A percentile compares a stretch with the other conserved stretches of the same genome.
These are phyloP conservation scores for Dactylonectria estremocensis DNA, from an alignment of 2,329 filamentous ascomycete species.

Conservation along the genomic window DNA sequence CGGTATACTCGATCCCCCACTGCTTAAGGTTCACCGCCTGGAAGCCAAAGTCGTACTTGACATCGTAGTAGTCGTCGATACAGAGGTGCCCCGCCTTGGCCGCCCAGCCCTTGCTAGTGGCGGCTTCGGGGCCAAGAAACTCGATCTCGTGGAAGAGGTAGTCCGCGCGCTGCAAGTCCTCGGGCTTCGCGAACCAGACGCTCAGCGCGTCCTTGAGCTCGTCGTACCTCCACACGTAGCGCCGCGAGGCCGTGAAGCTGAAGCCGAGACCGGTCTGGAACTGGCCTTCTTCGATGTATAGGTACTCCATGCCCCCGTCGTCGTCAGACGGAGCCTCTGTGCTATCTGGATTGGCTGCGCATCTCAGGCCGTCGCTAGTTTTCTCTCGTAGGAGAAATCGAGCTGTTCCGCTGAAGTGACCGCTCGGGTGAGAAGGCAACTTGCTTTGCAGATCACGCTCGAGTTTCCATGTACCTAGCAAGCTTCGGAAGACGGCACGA, in stretches of 20 bases:
- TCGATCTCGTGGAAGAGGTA: slow-evolving; percentile 84
- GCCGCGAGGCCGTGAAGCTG: slow-evolving; percentile 72
- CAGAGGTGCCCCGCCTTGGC: slow-evolving; percentile 80
- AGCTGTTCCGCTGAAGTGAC: slow-evolving; percentile 75
- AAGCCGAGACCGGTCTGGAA: slow-evolving; percentile 72
- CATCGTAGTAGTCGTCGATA: slow-evolving; percentile 79
- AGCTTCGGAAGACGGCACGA: slow-evolving; percentile 77
- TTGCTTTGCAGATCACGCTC: slow-evolving; percentile 69
- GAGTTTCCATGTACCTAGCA: slow-evolving; percentile 80
- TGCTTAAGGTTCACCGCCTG: slow-evolving; percentile 68
- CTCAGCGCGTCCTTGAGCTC: slow-evolving; percentile 73
- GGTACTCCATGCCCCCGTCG: slow-evolving; percentile 70
- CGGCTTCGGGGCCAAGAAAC: slow-evolving; percentile 62
- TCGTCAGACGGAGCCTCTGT: slow-evolving; percentile 35
- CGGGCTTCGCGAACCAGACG: slow-evolving; percentile 80
- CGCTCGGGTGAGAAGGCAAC: slow-evolving; percentile 72
- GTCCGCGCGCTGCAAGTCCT: slow-evolving; percentile 74
- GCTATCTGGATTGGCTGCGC: slow-evolving; percentile 41
- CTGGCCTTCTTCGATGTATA: slow-evolving; percentile 78
- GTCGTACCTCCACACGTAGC: slow-evolving; percentile 82
- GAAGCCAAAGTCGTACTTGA: slow-evolving; percentile 78
- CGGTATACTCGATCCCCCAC: slow-evolving; percentile 76
- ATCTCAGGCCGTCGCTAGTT: slow-evolving; percentile 67
- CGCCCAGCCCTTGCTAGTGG: slow-evolving; percentile 66
- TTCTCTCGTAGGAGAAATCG: slow-evolving; percentile 74